phyloP scores from a whole-genome alignment of 768 basidiomycete genomes.

The Hortiboletus campestris region DNA sequence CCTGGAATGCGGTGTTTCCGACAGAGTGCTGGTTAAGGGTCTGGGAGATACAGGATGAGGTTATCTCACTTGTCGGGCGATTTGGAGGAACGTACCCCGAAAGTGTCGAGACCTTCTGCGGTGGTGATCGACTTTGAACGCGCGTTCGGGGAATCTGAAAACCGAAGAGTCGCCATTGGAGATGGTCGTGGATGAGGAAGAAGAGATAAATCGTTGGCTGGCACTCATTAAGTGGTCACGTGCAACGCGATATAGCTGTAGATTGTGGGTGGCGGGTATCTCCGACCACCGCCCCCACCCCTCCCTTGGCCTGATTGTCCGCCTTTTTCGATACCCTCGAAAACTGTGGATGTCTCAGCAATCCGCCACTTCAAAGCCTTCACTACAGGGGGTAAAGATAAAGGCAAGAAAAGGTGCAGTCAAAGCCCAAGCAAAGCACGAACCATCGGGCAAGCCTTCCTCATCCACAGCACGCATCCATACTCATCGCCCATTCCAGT shows the following conservation, averaged over 20 bases:
- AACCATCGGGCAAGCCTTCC: slow-evolving; percentile 58
- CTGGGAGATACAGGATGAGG: slow-evolving; percentile 9
- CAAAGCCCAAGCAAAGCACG: slow-evolving; percentile 92
- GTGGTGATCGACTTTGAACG: slow-evolving; percentile 78
- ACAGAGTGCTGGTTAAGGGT: slow-evolving; percentile 61
- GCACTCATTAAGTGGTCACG: slow-evolving; percentile 21
- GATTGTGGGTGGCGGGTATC: slow-evolving; percentile 22
- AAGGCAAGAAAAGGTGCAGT: slow-evolving; percentile 92
- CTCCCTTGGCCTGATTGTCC: slow-evolving; percentile 19
- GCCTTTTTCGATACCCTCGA: slow-evolving; percentile 35
- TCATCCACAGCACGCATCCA: not conserved
- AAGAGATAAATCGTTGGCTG: not conserved
- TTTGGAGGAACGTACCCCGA: slow-evolving; percentile 55
- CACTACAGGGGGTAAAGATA: slow-evolving; percentile 89
- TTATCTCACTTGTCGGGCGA: not conserved
- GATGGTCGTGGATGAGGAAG: slow-evolving; percentile 14
- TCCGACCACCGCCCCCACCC: slow-evolving; percentile 13
- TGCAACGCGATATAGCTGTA: slow-evolving; percentile 15
- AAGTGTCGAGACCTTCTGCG: slow-evolving; percentile 71
- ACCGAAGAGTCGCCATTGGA: slow-evolving; percentile 30
- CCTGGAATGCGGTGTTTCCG: slow-evolving; percentile 61
- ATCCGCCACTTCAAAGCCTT: slow-evolving; percentile 80
- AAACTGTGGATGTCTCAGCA: slow-evolving; percentile 90
- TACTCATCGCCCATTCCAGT: slow-evolving; percentile 43
- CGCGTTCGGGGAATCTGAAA: slow-evolving; percentile 69